Evolutionary conservation across 129 eudicot genomes (phyloP).

Genomic region (Flaveria sonorensis): DNA sequence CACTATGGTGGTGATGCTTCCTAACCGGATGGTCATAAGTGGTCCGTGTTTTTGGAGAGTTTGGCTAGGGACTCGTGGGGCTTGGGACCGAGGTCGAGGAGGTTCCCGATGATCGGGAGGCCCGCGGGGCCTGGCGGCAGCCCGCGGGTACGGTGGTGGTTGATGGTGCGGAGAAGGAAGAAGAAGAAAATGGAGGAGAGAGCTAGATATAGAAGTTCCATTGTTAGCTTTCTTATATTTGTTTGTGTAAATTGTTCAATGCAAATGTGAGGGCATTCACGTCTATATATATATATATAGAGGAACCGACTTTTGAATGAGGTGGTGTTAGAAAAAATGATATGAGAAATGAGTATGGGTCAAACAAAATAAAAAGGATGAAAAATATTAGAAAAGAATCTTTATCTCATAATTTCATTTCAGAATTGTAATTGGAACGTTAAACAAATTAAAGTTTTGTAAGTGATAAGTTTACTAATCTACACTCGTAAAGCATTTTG

Average conservation of each 20-base stretch:
- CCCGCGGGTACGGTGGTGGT: background rate
- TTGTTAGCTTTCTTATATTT: background rate
- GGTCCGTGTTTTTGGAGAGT: background rate
- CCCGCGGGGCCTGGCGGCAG: background rate
- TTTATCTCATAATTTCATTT: no score
- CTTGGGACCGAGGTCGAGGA: background rate
- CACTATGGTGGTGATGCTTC: no score
- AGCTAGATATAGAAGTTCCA: background rate
- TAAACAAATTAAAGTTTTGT: no score
- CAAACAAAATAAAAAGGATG: no score
- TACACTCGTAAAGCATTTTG: no score
- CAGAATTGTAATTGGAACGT: no score
- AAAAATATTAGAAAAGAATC: no score
- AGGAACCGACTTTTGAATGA: background rate
- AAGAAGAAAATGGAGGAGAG: background rate
- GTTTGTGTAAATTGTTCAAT: background rate
- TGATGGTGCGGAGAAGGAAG: background rate
- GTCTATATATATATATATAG: background rate
- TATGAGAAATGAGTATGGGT: no score
- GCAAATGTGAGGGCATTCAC: background rate
- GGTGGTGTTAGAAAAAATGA: no score
- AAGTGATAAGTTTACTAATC: no score
- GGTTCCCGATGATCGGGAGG: background rate
- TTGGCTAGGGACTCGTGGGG: background rate
- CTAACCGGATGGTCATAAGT: no score